These are phyloP conservation scores for Acorus gramineus DNA, from an alignment of 106 monocot genomes.

Conservation along the genomic window DNA sequence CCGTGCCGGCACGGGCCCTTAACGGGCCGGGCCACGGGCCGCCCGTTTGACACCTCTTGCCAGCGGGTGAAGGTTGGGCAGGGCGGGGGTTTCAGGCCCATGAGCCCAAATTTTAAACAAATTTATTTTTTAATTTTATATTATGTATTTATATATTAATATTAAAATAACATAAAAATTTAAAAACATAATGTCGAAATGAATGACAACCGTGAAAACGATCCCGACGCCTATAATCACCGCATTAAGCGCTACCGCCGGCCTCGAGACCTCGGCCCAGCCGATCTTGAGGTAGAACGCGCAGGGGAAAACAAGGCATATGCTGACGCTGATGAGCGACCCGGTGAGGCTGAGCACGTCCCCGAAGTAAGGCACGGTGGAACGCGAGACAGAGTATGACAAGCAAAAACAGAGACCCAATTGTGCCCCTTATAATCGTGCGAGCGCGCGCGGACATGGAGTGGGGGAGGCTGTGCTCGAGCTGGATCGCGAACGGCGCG, in stretches of 20 bases:
- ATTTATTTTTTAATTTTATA: too few relatives aligned
- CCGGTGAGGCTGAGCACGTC: constrained; percentile 68
- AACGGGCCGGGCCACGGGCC: too few relatives aligned
- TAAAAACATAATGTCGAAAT: too few relatives aligned
- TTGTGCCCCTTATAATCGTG: constrained; percentile 31
- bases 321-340: constrained; percentile 56
- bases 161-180: too few relatives aligned
- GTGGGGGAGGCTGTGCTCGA: constrained; percentile 44
- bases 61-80: too few relatives aligned
- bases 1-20: too few relatives aligned
- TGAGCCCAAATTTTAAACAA: too few relatives aligned
- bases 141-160: too few relatives aligned
- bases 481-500: constrained; percentile 61
- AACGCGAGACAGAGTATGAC: constrained; percentile 43
- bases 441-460: constrained; percentile 25
- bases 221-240: constrained; percentile 28
- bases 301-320: constrained; percentile 52
- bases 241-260: constrained; percentile 19
- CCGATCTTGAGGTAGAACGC: constrained; percentile 78
- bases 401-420: constrained; percentile 44
- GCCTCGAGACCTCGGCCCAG: constrained; percentile 22
- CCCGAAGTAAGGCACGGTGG: constrained; percentile 58
- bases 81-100: too few relatives aligned
- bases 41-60: too few relatives aligned
- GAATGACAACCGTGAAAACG: constrained; percentile 25